Evolutionary conservation across 805 yeast species (phyloP).

Genomic region (Kluyveromyces nonfermentans): DNA sequence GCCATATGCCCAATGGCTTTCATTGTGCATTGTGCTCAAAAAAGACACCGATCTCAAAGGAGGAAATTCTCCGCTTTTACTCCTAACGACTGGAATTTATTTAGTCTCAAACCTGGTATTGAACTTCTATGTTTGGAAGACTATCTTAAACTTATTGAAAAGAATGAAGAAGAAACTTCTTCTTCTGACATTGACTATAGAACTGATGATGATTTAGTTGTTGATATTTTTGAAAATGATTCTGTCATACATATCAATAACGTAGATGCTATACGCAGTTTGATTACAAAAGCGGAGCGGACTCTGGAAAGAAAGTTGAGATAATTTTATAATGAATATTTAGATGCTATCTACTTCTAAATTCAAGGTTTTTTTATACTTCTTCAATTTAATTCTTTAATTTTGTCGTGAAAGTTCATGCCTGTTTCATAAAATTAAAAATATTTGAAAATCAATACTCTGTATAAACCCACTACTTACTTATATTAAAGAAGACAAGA

Average conservation of each 20-base stretch:
- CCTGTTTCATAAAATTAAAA: too few relatives aligned
- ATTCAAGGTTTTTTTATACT: too few relatives aligned
- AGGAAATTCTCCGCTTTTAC: slow-evolving; percentile 12
- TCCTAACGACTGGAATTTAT: slow-evolving; percentile 9
- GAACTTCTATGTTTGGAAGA: slow-evolving; percentile 18
- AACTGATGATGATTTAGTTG: slow-evolving; percentile 4
- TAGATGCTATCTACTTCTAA: too few relatives aligned
- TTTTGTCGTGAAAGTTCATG: too few relatives aligned
- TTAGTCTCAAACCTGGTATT: slow-evolving; percentile 13
- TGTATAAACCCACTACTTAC: too few relatives aligned
- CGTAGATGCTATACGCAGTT: slow-evolving; percentile 9
- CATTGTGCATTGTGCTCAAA: slow-evolving; percentile 15
- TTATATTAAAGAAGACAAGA: too few relatives aligned
- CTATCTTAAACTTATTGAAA: slow-evolving; percentile 7
- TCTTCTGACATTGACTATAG: slow-evolving; percentile 5
- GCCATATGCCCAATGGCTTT: slow-evolving; percentile 33
- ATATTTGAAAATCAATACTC: too few relatives aligned
- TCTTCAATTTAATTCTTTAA: too few relatives aligned
- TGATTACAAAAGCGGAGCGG: slow-evolving; percentile 13
- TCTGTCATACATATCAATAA: slow-evolving; percentile 13
- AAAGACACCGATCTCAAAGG: slow-evolving; percentile 9
- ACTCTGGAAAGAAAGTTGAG: slow-evolving; percentile 12
- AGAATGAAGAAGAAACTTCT: slow-evolving; percentile 8
- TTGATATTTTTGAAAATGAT: slow-evolving; percentile 10
- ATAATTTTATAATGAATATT: too few relatives aligned